phyloP scores from a whole-genome alignment of 305 asterid species.

The Fraxinus paxiana region DNA sequence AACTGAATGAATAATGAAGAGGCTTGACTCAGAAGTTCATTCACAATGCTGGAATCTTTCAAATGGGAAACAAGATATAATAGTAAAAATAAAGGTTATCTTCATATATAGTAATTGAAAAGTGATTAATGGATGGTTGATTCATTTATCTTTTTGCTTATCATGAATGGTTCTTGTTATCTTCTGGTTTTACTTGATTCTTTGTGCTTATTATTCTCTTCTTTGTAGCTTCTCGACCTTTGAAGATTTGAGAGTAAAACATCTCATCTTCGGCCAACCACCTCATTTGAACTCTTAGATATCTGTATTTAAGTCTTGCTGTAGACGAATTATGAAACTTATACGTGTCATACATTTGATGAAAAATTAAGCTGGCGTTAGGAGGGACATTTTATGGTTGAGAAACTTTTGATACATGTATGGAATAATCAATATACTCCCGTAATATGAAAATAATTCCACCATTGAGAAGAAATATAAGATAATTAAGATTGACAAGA shows the following conservation, averaged over 20 bases:
- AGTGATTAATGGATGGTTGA: conserved; percentile 15
- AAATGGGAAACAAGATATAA: conserved; percentile 1
- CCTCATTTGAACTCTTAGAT: not conserved
- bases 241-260: conserved; percentile 26
- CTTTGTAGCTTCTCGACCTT: conserved; percentile 38
- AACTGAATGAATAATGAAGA: conserved; percentile 3
- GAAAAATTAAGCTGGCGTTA: not conserved
- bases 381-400: not conserved
- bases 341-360: not conserved
- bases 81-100: conserved; percentile 11
- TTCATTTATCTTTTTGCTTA: conserved; percentile 21
- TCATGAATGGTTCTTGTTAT: conserved; percentile 18
- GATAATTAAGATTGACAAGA: not conserved
- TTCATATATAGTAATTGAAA: not conserved
- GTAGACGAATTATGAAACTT: not conserved
- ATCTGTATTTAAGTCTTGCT: not conserved
- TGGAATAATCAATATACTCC: not conserved
- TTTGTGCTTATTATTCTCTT: conserved; percentile 32
- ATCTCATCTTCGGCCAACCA: not conserved
- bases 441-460: not conserved
- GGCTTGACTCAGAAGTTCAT: conserved; percentile 31
- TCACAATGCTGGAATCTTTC: conserved; percentile 17
- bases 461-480: not conserved
- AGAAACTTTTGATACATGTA: not conserved
- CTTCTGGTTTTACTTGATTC: conserved; percentile 36